A percentile compares a stretch with the other conserved stretches of the same genome.
Evolutionary conservation across 106 monocot genomes (phyloP).

Genomic region (Gastrodia elata): DNA sequence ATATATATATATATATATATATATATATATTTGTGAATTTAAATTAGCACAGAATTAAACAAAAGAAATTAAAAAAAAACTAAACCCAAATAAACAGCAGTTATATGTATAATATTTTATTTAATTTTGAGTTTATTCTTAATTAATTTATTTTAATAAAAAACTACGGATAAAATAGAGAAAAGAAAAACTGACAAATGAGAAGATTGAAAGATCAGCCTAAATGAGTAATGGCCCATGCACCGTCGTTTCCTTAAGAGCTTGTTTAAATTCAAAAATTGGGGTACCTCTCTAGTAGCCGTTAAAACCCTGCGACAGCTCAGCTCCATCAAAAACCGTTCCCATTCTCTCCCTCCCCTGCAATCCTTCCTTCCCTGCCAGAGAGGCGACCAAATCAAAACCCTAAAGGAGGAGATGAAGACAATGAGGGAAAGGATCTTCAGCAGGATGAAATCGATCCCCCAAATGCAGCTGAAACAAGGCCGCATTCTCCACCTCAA

Average conservation of each 20-base stretch:
- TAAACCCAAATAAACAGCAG: too few relatives aligned
- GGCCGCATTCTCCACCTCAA: slow-evolving; percentile 11
- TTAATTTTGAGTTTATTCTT: too few relatives aligned
- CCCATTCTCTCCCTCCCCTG: not conserved
- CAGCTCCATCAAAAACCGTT: not conserved
- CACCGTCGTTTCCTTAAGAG: not conserved
- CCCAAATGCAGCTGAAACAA: slow-evolving; percentile 24
- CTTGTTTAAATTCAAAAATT: not conserved
- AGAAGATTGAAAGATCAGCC: too few relatives aligned
- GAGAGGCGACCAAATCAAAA: not conserved
- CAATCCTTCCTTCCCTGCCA: not conserved
- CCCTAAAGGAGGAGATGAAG: slow-evolving; percentile 36
- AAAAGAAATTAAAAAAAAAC: too few relatives aligned
- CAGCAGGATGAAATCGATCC: slow-evolving; percentile 44
- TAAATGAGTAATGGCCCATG: not conserved
- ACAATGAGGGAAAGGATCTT: slow-evolving; percentile 43
- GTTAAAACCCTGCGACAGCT: not conserved
- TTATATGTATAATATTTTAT: too few relatives aligned
- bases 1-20: too few relatives aligned
- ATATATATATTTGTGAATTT: too few relatives aligned
- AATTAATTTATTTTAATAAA: too few relatives aligned
- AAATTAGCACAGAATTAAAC: too few relatives aligned
- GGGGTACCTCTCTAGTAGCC: not conserved
- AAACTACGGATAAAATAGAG: too few relatives aligned
- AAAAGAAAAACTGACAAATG: too few relatives aligned